Base-by-base conservation (phyloP, 1,284 basidiomycete genomes). In the Amylostereum areolatum region DNA sequence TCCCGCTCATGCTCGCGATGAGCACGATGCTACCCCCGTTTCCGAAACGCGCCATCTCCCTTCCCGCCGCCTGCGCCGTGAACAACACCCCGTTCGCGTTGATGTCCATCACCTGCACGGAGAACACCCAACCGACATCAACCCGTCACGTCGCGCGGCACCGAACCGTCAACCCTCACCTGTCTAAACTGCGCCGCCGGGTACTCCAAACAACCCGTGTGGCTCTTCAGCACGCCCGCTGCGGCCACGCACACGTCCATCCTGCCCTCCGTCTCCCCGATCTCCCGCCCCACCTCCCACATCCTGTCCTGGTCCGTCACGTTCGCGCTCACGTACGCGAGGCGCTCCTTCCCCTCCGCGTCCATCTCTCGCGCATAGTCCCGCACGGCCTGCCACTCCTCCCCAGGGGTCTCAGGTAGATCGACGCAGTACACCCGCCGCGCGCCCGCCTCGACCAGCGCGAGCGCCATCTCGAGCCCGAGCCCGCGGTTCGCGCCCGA, bases 1-100 rank as follows among this genome's bases (percentile, higher is more conserved):
- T 83, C 12, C 89, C 92, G 42, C 85, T 89, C 88, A 94, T 92
- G 52, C 87, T 91, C 25, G 87, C 91, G 57, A 93, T 83, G 55
- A 92, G 67, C 55, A 91, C 78, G 56, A 94, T 90, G 57, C 88
- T 91, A 1, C 89, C 91, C 11, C 75, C 73, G n/a, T 73, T 78
- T 5, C 80, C 78, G 56, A 84, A 88, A 30, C 80, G 74, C 18
- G 63, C 70, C 86, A 89, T 91, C 66, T 88, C 81, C 50, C 80
- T 73, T 5, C 88, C 89, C 8, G 83, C 89, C 0, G 86, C 86
- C 62, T 90, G 87, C 5, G 87, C 86, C 6, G 87, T 87, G 60
- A 82, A 84, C 54, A 92, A 67, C 30, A 87, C 87, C 2, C 89
- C 90, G 48, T 79, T 83, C 39, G 81, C 77, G 67, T 93, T 92